phyloP scores from a whole-genome alignment of 331 rosid genomes.

The Phaseolus coccineus region DNA sequence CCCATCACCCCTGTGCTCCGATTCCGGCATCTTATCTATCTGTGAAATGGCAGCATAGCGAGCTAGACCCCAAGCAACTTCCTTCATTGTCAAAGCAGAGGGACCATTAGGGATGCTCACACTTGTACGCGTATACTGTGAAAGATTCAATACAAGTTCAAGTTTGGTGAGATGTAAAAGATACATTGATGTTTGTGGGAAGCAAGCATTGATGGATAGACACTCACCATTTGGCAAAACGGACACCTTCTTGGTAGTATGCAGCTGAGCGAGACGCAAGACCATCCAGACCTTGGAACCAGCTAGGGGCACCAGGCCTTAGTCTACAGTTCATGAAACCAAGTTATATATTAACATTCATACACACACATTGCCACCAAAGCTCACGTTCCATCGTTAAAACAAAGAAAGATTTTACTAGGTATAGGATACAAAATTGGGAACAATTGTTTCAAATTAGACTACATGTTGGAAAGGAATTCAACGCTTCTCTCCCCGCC shows the following conservation, averaged over 20 bases:
- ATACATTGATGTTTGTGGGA: too few relatives aligned
- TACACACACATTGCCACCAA: too few relatives aligned
- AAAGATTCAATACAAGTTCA: neutral
- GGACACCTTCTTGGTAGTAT: constrained; percentile 88
- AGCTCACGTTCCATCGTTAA: neutral
- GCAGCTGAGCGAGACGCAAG: constrained; percentile 92
- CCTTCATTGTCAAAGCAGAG: constrained; percentile 94
- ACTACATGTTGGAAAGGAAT: too few relatives aligned
- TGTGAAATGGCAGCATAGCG: constrained; percentile 97
- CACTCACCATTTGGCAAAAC: constrained; percentile 83
- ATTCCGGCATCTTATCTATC: neutral
- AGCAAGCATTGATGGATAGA: neutral
- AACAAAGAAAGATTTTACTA: neutral
- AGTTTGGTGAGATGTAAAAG: neutral
- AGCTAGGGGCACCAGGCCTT: constrained; percentile 85
- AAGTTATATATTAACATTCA: neutral
- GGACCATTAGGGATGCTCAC: constrained; percentile 98
- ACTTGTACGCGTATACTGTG: constrained; percentile 57
- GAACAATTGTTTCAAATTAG: too few relatives aligned
- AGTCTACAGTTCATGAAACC: constrained; percentile 39
- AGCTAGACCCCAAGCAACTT: constrained; percentile 99
- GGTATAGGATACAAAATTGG: too few relatives aligned
- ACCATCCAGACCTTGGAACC: constrained; percentile 96
- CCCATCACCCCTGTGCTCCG: too few relatives aligned
- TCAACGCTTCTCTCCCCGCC: too few relatives aligned